Evolutionary conservation across 306 rosid species (phyloP), one percentile per base, ranked within the genome.

Genomic region (Vigna reflexopilosa): DNA sequence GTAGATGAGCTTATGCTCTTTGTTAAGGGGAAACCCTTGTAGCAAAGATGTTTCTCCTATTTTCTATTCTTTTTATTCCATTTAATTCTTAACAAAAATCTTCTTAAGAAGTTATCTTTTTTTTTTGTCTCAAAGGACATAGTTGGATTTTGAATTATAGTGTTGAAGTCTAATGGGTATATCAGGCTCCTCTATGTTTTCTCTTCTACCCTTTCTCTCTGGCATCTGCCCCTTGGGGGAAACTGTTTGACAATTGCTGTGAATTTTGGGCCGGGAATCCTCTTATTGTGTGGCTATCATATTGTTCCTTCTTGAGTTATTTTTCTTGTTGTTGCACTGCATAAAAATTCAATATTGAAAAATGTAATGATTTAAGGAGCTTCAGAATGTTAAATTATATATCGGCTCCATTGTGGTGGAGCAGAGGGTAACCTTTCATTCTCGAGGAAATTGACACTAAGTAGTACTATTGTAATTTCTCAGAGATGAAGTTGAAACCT

Each of bases 321-420:
- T 14, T 66, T 72, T 55, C 57, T 67, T 70, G 59, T 67, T 70
- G 59, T 70, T 75, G 75, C 51, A 55, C 71, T 79, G 51, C 78
- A 5, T 45, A 48, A 34, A 67, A 42, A 0, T 52, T 69, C 5
- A 34, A 63, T 13, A 55, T 56, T 7, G 57, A 20, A 58, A 38
- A 58, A 32, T 8, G 32, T 72, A 16, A 56, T 63, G 40, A 7
- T 69, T 58, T 63, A 24, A 50, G 64, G 50, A 74, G 63, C 63
- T 66, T 80, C 22, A 67, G 24, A 67, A 54, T 59, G 45, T 64
- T 45, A 47, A 38, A 64, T 69, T 58, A 20, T 77, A 59, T 72
- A 51, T 65, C 45, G 19, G 22, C 36, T 20, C 66, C 36, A 61
- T 38, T 71, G 50, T 8, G 50, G 57, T 34, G 74, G 73, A 72